Evolutionary conservation across 768 basidiomycete genomes (phyloP).

Genomic region (Hydnum rufescens): DNA sequence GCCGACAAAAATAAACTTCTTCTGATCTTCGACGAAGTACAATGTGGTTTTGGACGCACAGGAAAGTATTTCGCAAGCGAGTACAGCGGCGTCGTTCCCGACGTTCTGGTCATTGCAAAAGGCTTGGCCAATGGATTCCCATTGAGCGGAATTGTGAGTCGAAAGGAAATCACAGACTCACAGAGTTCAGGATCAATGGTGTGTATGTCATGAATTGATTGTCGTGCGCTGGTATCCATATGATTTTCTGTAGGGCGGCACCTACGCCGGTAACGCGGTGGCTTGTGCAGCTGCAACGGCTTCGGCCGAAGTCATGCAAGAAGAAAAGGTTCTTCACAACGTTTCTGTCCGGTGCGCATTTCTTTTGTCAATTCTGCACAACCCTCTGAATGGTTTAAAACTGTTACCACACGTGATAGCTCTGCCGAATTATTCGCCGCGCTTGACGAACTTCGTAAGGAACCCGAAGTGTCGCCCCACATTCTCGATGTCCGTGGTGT

Average conservation of each 20-base stretch:
- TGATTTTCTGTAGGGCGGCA: slow-evolving; percentile 40
- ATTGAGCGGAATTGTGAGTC: slow-evolving; percentile 62
- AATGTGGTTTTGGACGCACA: slow-evolving; percentile 77
- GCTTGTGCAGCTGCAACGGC: slow-evolving; percentile 82
- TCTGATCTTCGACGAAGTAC: slow-evolving; percentile 72
- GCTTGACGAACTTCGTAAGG: slow-evolving; percentile 36
- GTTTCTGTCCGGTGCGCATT: slow-evolving; percentile 39
- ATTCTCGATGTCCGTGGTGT: slow-evolving; percentile 76
- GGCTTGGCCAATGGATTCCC: slow-evolving; percentile 90
- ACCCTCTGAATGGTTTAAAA: slow-evolving; percentile 2
- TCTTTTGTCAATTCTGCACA: not conserved
- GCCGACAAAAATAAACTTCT: slow-evolving; percentile 78
- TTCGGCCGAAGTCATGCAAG: slow-evolving; percentile 51
- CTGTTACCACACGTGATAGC: slow-evolving; percentile 19
- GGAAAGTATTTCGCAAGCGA: slow-evolving; percentile 69
- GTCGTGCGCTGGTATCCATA: not conserved
- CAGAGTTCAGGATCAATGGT: slow-evolving; percentile 69
- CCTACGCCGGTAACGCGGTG: slow-evolving; percentile 84
- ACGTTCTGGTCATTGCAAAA: slow-evolving; percentile 82
- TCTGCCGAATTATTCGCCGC: slow-evolving; percentile 50
- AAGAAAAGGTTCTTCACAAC: slow-evolving; percentile 69
- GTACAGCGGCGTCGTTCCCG: slow-evolving; percentile 68
- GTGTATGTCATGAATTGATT: not conserved
- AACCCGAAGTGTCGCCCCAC: slow-evolving; percentile 30
- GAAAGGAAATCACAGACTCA: slow-evolving; percentile 63